These are phyloP conservation scores for Thuja plicata DNA, from an alignment of 83 land plant genomes.

Conservation along the genomic window DNA sequence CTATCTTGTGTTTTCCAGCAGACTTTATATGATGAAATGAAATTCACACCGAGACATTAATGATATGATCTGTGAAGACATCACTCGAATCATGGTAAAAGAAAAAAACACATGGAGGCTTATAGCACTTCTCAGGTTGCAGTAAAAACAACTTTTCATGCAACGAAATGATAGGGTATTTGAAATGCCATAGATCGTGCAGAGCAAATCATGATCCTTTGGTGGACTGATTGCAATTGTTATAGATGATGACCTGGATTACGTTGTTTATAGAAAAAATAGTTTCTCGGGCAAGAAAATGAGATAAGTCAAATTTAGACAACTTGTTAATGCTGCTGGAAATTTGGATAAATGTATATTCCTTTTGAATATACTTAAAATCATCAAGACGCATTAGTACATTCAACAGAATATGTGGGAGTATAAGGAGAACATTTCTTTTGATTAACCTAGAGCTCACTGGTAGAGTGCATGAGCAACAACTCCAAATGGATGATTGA, in stretches of 20 bases:
- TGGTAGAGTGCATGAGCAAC: background rate
- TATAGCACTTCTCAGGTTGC: background rate
- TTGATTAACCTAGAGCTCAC: background rate
- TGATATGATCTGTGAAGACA: background rate
- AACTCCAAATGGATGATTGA: background rate
- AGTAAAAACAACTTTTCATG: background rate
- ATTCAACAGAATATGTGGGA: too few relatives aligned
- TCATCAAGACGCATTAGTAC: too few relatives aligned
- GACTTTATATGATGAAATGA: background rate
- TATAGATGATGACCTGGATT: background rate
- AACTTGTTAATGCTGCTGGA: background rate
- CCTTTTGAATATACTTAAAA: background rate
- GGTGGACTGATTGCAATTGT: background rate
- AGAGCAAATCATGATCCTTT: background rate
- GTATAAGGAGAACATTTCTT: too few relatives aligned
- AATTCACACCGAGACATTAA: background rate
- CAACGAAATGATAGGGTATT: background rate
- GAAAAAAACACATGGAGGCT: background rate
- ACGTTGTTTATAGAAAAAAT: background rate
- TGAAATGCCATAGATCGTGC: background rate
- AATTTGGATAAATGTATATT: background rate
- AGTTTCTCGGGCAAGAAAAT: background rate
- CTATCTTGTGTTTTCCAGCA: background rate
- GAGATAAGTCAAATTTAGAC: background rate
- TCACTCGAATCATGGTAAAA: background rate